Base-by-base conservation (phyloP, 768 basidiomycete species). In the Termitomyces sp. region DNA sequence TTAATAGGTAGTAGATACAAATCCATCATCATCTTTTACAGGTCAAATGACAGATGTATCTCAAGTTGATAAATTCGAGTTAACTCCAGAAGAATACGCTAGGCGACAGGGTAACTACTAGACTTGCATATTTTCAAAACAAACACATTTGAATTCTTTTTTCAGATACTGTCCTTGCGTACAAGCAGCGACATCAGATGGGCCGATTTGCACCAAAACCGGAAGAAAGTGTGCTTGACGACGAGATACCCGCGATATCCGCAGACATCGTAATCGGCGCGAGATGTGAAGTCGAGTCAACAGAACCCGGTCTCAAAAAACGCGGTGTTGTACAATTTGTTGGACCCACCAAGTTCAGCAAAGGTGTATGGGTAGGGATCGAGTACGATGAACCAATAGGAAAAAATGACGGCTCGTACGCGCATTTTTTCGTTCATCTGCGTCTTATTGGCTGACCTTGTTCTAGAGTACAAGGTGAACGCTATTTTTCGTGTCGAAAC, bases 351-450 rank as follows among this genome's bases (percentile, higher is more conserved):
- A 78, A 80, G 57, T 97, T 98, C 68, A 84, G 83, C 10, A 82
- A 79, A 59, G 82, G 88, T 0, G 72, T 84, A 0, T 98, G 95
- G 95, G 82, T 98, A 1, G 96, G 96, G 0, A 79, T 98, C 20
- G 93, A 96, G 70, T 92, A 95, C 68, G 96, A 98, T 68, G 96
- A 98, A 66, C 95, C 96, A 3, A 79, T 93, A 26, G 96, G 96
- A 12, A 98, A 95, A 76, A 95, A 95, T 62, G 91, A 98, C 70
- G 96, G 96, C 65, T 87, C 86, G 95, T 96, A 69, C 74, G 94
- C 85, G 9, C 16, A 51, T 44, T 57, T 55, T 56, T 51, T 51
- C 50, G 35, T 47, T 55, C 57, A 57, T 48, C 28, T 50, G 30
- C 32, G 30, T 9, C 35, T 23, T 12, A 35, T 55, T 40, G 50